Conservation (phyloP, 768 basidiomycete genomes). For the Clathrus columnatus region DNA sequence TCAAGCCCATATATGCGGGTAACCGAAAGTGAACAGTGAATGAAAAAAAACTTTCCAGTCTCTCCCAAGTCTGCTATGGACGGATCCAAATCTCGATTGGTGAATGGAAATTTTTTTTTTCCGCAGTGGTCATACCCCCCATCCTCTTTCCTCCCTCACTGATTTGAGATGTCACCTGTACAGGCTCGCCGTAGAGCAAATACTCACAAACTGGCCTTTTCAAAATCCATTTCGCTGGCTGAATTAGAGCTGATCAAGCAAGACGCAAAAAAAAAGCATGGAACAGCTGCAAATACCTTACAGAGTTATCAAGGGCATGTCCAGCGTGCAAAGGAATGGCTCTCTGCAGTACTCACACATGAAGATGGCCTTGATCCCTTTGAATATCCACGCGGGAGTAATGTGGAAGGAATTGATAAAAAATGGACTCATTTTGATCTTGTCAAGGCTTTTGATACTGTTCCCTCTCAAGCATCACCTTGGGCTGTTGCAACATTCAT, state of each 20-base stretch:
- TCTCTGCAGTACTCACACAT: not conserved
- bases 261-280: not conserved
- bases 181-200: not conserved
- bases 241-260: not conserved
- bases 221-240: not conserved
- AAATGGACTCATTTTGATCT: not conserved
- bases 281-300: not conserved
- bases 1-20: too few relatives aligned
- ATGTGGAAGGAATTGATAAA: not conserved
- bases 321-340: not conserved
- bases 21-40: too few relatives aligned
- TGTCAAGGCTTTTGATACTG: slow-evolving; percentile 19
- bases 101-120: not conserved
- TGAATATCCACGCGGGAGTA: not conserved
- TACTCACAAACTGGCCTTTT: not conserved
- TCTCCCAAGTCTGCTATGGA: not conserved
- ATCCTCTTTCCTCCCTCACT: not conserved
- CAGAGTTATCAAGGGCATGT: not conserved
- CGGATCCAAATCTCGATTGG: not conserved
- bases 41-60: too few relatives aligned
- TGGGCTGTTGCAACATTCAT: slow-evolving; percentile 21
- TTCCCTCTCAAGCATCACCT: slow-evolving; percentile 23
- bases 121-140: too few relatives aligned
- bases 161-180: not conserved
- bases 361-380: not conserved